Evolutionary conservation across 2,329 filamentous ascomycete species (phyloP).

Genomic region (Chalara sp.): DNA sequence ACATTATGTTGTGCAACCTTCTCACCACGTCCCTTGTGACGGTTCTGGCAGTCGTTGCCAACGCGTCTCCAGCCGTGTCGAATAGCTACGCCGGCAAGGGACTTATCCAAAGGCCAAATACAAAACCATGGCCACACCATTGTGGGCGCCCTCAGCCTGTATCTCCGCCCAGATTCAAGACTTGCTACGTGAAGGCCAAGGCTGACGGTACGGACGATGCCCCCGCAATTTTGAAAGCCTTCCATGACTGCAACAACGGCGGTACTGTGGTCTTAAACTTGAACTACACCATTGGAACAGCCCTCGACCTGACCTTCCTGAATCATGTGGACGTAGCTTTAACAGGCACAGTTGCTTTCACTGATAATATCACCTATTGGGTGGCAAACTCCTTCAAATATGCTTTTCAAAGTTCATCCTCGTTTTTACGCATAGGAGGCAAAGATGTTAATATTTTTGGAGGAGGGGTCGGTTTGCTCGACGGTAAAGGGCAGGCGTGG

Average conservation of each 20-base stretch:
- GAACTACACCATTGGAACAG: slow-evolving; percentile 56
- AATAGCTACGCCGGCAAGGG: too few species aligned
- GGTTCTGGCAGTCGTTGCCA: too few species aligned
- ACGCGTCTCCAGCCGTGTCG: too few species aligned
- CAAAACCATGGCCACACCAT: too few species aligned
- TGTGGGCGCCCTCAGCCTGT: slow-evolving; percentile 5
- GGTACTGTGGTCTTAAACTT: slow-evolving; percentile 51
- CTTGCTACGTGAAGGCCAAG: slow-evolving; percentile 23
- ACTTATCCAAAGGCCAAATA: too few species aligned
- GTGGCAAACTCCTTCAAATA: slow-evolving; percentile 56
- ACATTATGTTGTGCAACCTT: too few species aligned
- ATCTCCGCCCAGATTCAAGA: slow-evolving; percentile 14
- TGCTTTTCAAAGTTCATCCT: slow-evolving; percentile 58
- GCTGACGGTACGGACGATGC: slow-evolving; percentile 27
- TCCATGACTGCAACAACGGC: slow-evolving; percentile 53
- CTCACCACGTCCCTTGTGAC: too few species aligned
- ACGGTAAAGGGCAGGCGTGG: slow-evolving; percentile 60
- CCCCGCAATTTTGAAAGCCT: slow-evolving; percentile 43
- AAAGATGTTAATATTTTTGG: slow-evolving; percentile 63
- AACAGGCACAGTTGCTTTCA: slow-evolving; percentile 36
- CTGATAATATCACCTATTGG: slow-evolving; percentile 64
- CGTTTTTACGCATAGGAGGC: slow-evolving; percentile 62
- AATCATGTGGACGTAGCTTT: slow-evolving; percentile 54
- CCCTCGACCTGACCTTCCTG: slow-evolving; percentile 59
- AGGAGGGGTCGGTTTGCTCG: slow-evolving; percentile 43